phyloP scores from a whole-genome alignment of 2,329 filamentous ascomycete genomes.

The Fusarium pseudocircinatum region DNA sequence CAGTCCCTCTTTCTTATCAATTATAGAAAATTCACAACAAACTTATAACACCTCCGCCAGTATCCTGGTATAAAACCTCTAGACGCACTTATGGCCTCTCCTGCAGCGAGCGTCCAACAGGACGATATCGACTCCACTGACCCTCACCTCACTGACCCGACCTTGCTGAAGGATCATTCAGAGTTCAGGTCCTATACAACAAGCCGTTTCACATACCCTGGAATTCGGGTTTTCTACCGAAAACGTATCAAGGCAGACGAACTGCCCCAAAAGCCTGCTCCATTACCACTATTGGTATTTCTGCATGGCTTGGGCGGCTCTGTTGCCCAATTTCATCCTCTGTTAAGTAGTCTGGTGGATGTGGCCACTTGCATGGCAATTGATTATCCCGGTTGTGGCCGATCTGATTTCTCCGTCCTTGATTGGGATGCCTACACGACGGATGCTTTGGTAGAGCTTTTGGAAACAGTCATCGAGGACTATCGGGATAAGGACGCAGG shows the following conservation, averaged over 20 bases:
- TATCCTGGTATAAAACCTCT: background rate
- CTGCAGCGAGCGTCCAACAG: slow-evolving; percentile 32
- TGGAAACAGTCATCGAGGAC: slow-evolving; percentile 78
- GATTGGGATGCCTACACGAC: slow-evolving; percentile 82
- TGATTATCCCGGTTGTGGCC: slow-evolving; percentile 89
- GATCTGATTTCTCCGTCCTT: slow-evolving; percentile 77
- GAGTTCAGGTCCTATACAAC: slow-evolving; percentile 78
- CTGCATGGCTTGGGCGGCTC: slow-evolving; percentile 95
- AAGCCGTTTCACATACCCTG: slow-evolving; percentile 73
- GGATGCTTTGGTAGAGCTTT: slow-evolving; percentile 77
- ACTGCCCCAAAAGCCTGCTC: slow-evolving; percentile 75
- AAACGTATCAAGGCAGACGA: slow-evolving; percentile 85
- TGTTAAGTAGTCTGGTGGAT: slow-evolving; percentile 84
- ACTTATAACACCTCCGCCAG: background rate
- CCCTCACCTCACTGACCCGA: slow-evolving; percentile 72
- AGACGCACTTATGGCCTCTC: slow-evolving; percentile 38
- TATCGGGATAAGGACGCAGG: slow-evolving; percentile 71
- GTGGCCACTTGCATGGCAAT: slow-evolving; percentile 83
- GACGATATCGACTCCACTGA: slow-evolving; percentile 44
- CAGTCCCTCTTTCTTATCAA: background rate
- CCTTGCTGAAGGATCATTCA: slow-evolving; percentile 82
- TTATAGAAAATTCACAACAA: background rate
- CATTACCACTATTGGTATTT: slow-evolving; percentile 87
- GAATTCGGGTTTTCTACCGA: slow-evolving; percentile 84
- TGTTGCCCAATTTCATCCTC: slow-evolving; percentile 83